These are phyloP conservation scores for Yarrowia porcina DNA, from an alignment of 805 yeast species.

Conservation along the genomic window DNA sequence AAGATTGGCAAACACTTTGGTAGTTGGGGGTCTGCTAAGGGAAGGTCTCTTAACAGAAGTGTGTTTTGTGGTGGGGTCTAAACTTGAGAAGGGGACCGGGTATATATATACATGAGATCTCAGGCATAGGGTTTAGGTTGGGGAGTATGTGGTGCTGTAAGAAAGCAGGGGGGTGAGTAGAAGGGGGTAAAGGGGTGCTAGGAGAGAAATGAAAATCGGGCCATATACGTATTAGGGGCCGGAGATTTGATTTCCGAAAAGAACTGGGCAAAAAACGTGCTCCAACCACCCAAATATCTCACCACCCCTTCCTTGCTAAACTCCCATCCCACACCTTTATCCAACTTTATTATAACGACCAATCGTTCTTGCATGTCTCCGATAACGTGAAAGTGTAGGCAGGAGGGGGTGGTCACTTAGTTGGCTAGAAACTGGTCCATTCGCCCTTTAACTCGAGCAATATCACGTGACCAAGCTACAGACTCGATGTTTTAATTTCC, in stretches of 20 bases:
- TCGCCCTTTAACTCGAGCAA: too few species aligned
- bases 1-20: slow-evolving; percentile 43
- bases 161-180: neutral
- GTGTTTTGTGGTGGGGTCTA: neutral
- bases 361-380: slow-evolving; percentile 11
- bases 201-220: neutral
- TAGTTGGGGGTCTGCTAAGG: slow-evolving; percentile 19
- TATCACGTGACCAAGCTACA: too few species aligned
- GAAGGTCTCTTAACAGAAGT: slow-evolving; percentile 18
- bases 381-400: slow-evolving; percentile 24
- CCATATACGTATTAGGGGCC: neutral
- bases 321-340: neutral
- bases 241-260: neutral
- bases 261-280: neutral
- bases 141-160: neutral
- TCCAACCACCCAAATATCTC: too few species aligned
- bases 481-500: too few species aligned
- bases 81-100: neutral
- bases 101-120: neutral
- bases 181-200: neutral
- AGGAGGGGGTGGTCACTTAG: too few species aligned
- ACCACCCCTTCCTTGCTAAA: too few species aligned
- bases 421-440: too few species aligned
- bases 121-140: slow-evolving; percentile 1
- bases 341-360: neutral